Evolutionary conservation across 2,329 filamentous ascomycete genomes (phyloP), one percentile per base, ranked within the genome.

Genomic region (Thelonectria olida): DNA sequence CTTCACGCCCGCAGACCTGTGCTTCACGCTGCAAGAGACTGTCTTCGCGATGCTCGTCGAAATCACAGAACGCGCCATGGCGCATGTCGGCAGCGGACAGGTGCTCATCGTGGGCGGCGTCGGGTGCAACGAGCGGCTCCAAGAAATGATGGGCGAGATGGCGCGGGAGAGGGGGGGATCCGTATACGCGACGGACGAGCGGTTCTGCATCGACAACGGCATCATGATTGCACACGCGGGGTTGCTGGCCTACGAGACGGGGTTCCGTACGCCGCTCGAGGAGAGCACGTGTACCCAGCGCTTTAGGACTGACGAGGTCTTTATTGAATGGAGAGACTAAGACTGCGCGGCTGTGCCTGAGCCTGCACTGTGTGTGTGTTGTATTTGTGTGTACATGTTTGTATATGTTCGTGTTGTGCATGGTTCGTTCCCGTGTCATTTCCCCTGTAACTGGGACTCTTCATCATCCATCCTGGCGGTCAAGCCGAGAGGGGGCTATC

Each of bases 141-240:
- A 99, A 81, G 88, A 97, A 72, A 99, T 99, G 96, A 99, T 99
- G 96, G 94, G 92, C 15, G 83, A 91, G 47, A 99, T 99, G 96
- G 95, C 94, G 15, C 83, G 83, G 44, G 94, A 97, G 76, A 83
- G 96, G 36, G 92, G 93, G 54, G 96, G 96, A 4, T 94, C 88
- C 72, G 92, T 98, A 4, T 97, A 92, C 79, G 94, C 96, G 22
- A 98, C 95, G 0, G 96, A 99, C 75, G 96, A 99, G 82, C 85
- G 96, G 45, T 99, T 97, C 76, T 99, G 96, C 76, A 99, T 99
- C 70, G 96, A 99, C 78, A 99, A 99, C 72, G 96, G 96, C 49
- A 98, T 99, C 74, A 99, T 99, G 96, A 69, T 99, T 80, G 96
- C 96, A 1, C 95, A 99, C 77, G 96, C 96, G 2, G 96, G 96